phyloP scores from a whole-genome alignment of 163 green algal species.

The Chloromonas sp. region DNA sequence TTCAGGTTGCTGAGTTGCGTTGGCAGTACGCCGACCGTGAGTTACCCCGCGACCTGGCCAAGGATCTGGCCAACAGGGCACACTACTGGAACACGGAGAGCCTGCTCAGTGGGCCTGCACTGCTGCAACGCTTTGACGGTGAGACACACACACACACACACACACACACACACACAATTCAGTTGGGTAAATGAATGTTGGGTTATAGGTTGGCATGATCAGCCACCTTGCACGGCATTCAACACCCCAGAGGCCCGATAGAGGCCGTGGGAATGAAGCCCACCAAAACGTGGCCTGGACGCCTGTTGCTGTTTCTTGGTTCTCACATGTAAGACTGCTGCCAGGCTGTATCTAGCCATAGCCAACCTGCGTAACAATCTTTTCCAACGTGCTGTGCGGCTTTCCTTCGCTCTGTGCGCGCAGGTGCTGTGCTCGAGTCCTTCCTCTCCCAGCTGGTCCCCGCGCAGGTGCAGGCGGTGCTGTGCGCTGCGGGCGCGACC shows the following conservation, averaged over 20 bases:
- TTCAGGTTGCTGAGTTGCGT: constrained; percentile 12
- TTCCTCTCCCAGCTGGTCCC: constrained; percentile 33
- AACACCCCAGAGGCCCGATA: too few species aligned
- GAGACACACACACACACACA: neutral
- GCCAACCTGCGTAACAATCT: too few species aligned
- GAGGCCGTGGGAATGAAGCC: too few species aligned
- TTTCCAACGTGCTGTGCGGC: too few species aligned
- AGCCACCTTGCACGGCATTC: too few species aligned
- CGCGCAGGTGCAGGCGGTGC: constrained; percentile 16
- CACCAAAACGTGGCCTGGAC: too few species aligned
- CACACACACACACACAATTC: neutral
- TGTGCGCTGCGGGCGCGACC: neutral
- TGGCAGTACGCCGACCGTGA: constrained; percentile 34
- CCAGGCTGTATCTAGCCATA: too few species aligned
- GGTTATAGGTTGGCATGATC: too few species aligned
- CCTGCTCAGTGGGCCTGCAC: constrained; percentile 15
- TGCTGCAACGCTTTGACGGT: constrained; percentile 27
- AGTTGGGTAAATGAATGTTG: too few species aligned
- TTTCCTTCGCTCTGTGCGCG: too few species aligned
- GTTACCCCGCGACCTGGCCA: constrained; percentile 25
- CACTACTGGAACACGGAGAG: constrained; percentile 25
- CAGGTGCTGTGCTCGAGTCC: constrained; percentile 12
- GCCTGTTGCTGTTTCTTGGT: too few species aligned
- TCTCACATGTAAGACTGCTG: too few species aligned
- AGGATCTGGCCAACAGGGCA: constrained; percentile 21